Evolutionary conservation across 1,139 yeast species (phyloP), one percentile per base, ranked within the genome.

Genomic region (Magnusiomyces sp.): DNA sequence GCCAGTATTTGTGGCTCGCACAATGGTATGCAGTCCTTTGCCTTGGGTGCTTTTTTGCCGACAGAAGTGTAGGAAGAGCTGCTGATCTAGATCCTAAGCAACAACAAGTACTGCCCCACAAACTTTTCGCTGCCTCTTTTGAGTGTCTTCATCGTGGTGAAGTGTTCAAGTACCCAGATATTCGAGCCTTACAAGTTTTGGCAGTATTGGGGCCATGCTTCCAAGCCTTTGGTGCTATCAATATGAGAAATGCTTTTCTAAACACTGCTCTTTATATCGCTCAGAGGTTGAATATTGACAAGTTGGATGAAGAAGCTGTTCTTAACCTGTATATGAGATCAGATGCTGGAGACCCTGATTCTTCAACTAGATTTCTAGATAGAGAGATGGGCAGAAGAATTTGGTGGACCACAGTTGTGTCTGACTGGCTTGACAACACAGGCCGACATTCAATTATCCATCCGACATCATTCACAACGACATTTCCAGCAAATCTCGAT

Each of bases 111-210:
- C 56, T 58, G n/a, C 67, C 71, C 0, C 58, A 63, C 39, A 62
- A 59, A 4, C 55, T 67, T 13, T 62, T 64, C 50, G 60, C 64
- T 10, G 65, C 70, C 27, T 57, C 66, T 1, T 47, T 67, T 13
- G 73, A 69, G 51, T 65, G 68, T 49, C 58, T 70, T 3, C 63
- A 58, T 49, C 55, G 72, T 29, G 71, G 70, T 5, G 62, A 70
- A 46, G 65, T 57, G 45, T 59, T 68, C 62, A 62, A 64, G 14
- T 58, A 57, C 47, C 70, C 70, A 1, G 59, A 61, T 39, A 54
- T 68, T 4, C 54, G 53, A 31, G 55, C 68, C 1, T 52, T 70
- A 11, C 72, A 70, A 50, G 55, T 60, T 3, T 64, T 64, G 51
- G 53, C 64, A 7, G 53, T 70, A n/a, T 43, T 69, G 31, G 62